Percentiles rank a stretch among this genome's conserved stretches.
These are phyloP conservation scores for Gomphus bonarii DNA, from an alignment of 1,284 basidiomycete species.

Conservation along the genomic window DNA sequence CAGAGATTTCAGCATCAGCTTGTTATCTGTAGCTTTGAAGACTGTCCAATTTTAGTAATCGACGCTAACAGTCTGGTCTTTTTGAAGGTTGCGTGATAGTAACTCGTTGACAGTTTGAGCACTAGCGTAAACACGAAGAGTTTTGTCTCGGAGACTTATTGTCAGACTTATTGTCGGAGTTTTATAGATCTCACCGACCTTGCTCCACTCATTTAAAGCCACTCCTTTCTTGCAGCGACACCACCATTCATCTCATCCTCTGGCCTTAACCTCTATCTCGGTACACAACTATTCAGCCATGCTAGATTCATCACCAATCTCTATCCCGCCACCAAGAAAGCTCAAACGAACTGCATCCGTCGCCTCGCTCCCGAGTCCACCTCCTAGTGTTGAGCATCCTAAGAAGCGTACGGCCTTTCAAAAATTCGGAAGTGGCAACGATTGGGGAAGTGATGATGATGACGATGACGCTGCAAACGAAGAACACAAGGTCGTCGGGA, in stretches of 20 bases:
- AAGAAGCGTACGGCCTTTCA: conserved; percentile 4
- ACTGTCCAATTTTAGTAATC: too few relatives aligned
- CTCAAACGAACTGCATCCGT: conserved; percentile 10
- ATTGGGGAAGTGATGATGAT: neutral
- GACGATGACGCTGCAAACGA: neutral
- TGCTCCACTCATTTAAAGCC: neutral
- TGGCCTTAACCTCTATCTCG: neutral
- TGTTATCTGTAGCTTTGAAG: too few relatives aligned
- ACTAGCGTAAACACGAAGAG: too few relatives aligned
- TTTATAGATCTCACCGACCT: neutral
- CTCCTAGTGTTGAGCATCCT: conserved; percentile 3
- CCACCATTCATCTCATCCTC: neutral
- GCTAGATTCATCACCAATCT: conserved; percentile 11
- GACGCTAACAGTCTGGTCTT: too few relatives aligned
- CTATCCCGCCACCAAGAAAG: conserved; percentile 1
- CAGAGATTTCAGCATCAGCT: neutral
- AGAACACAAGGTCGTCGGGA: neutral
- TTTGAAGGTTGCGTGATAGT: too few relatives aligned
- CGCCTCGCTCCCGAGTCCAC: conserved; percentile 10
- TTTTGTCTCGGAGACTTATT: neutral
- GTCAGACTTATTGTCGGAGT: conserved; percentile 6
- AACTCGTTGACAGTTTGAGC: neutral
- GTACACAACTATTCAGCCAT: neutral
- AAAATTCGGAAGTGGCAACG: neutral
- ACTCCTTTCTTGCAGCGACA: neutral